Base-by-base conservation (phyloP, 2,329 filamentous ascomycete species). In the Fusarium torreyae region DNA sequence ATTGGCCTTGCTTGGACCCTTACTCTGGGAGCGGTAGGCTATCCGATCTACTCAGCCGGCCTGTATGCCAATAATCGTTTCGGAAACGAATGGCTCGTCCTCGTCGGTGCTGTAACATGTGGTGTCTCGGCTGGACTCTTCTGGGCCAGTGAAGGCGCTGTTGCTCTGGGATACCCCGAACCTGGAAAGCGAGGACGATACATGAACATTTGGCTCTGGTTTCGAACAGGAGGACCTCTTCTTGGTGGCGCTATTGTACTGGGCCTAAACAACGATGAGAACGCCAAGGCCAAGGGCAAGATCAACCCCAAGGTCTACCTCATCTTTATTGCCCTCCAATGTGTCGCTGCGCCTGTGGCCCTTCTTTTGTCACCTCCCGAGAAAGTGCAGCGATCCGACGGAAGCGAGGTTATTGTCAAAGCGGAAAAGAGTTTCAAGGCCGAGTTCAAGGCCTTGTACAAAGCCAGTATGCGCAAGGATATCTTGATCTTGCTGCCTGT, bases 81-180 rank as follows among this genome's bases (percentile, higher is more conserved):
- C 64, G 85, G 84, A 5, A 85, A 83, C 48, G 81, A 79, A 17
- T 86, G 84, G 84, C 81, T 86, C 34, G 82, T 86, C 2, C 76
- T 84, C 0, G 74, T 86, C 7, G 84, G 84, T 22, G 80, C 83
- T 6, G 83, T 81, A 3, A 76, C 80, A 4, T 86, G 83, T 68
- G 84, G 84, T 38, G 69, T 85, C 24, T 81, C 79, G 1, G 84
- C 84, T 1, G 83, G 82, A 2, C 75, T 85, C 5, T 85, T 85
- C 74, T 86, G 84, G 84, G 82, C 82, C 0, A 79, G 79, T 14
- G 84, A 86, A 70, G 84, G 83, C 15, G 82, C 84, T 1, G 78
- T 85, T 10, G 82, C 83, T 1, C 73, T 85, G 11, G 82, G 82
- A 0, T 85, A 85, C 49, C 81, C 83, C 0, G 62, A 65, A 28